Conservation (phyloP, 2,329 filamentous ascomycete genomes). For the Arthrobotrys entomopaga region DNA sequence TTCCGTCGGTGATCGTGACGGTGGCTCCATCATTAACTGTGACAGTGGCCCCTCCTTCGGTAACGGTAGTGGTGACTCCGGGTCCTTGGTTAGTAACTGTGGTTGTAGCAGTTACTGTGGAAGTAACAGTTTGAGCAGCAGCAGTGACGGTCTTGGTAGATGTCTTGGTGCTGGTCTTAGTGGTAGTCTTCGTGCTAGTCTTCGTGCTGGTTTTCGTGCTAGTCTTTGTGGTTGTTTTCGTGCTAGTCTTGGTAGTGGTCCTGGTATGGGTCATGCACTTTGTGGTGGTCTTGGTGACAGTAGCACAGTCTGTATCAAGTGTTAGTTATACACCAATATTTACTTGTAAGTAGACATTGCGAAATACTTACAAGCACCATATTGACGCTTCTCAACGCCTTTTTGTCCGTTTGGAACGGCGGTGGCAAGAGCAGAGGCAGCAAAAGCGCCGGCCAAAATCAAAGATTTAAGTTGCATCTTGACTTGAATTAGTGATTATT, state of each 20-base stretch:
- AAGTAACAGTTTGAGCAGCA: background rate
- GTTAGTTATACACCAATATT: background rate
- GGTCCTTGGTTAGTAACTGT: background rate
- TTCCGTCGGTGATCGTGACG: constrained; percentile 6
- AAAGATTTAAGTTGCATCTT: constrained; percentile 46
- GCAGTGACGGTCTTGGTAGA: constrained; percentile 19
- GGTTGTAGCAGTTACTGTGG: constrained; percentile 1
- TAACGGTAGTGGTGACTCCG: background rate
- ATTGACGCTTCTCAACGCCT: constrained; percentile 26
- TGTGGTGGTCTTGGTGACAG: constrained; percentile 1
- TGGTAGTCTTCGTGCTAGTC: constrained; percentile 22
- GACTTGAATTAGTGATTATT: constrained; percentile 19
- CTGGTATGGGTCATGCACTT: constrained; percentile 9
- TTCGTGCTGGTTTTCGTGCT: constrained; percentile 24
- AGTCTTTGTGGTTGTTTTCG: constrained; percentile 12
- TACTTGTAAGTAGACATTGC: background rate
- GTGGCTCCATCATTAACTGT: constrained; percentile 2
- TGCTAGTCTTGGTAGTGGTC: constrained; percentile 16
- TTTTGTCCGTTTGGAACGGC: constrained; percentile 13
- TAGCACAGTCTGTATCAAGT: constrained; percentile 10
- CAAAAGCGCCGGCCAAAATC: constrained; percentile 20
- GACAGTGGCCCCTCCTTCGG: background rate
- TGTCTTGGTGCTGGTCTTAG: constrained; percentile 14
- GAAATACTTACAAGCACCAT: constrained; percentile 22
- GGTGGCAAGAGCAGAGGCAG: constrained; percentile 9